Evolutionary conservation across 345 rosid species (phyloP).

Genomic region (Populus deltoides): DNA sequence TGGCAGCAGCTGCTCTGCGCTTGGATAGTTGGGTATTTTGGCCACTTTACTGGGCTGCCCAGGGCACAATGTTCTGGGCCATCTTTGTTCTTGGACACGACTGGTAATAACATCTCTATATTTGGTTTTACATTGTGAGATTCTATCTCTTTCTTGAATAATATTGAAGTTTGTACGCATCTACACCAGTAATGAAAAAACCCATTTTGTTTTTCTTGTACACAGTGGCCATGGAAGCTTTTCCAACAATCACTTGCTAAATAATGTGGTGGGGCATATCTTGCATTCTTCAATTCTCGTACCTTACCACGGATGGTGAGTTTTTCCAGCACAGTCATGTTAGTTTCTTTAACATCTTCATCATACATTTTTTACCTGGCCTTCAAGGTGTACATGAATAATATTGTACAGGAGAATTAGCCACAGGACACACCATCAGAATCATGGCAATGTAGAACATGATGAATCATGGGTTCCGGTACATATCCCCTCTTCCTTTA

Average conservation of each 20-base stretch:
- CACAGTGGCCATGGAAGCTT: conserved; percentile 38
- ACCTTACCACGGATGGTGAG: conserved; percentile 35
- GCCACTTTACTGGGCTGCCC: conserved; percentile 29
- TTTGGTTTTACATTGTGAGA: not conserved
- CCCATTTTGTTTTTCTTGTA: not conserved
- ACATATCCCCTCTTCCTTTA: not conserved
- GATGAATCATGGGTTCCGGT: conserved; percentile 37
- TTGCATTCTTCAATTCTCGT: conserved; percentile 32
- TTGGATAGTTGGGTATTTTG: conserved; percentile 14
- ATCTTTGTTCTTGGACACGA: conserved; percentile 36
- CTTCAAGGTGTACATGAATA: not conserved
- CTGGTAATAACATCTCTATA: conserved; percentile 6
- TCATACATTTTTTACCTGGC: not conserved
- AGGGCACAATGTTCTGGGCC: conserved; percentile 37
- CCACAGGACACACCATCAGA: conserved; percentile 34
- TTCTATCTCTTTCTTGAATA: not conserved
- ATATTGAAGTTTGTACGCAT: too few species aligned
- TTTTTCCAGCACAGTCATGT: not conserved
- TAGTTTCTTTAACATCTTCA: not conserved
- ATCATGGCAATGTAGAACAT: conserved; percentile 32
- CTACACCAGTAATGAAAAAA: not conserved
- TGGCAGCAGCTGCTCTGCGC: conserved; percentile 12
- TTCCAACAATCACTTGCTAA: conserved; percentile 20
- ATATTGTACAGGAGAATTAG: conserved; percentile 27
- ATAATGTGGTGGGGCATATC: conserved; percentile 26